Evolutionary conservation across 2,329 filamentous ascomycete species (phyloP).

Genomic region (Aspergillus fischeri): DNA sequence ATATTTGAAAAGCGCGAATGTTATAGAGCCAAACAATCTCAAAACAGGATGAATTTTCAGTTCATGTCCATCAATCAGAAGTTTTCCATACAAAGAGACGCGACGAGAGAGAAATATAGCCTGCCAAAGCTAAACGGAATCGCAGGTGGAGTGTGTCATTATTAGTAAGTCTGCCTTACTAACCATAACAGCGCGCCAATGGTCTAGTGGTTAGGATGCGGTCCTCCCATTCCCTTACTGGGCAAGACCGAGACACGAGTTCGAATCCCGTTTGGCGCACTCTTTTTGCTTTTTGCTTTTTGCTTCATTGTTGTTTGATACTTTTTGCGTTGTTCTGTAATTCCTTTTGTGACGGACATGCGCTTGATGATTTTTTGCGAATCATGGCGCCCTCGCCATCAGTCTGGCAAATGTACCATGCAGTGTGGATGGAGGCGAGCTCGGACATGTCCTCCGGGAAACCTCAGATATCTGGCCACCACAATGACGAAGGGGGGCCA

Average conservation of each 20-base stretch:
- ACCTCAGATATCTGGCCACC: background rate
- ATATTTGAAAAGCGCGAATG: background rate
- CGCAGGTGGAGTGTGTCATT: background rate
- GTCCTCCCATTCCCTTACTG: background rate
- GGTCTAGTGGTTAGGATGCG: slow-evolving; percentile 2
- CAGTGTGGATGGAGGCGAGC: background rate
- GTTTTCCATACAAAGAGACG: background rate
- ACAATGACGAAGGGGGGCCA: background rate
- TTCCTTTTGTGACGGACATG: background rate
- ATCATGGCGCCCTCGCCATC: background rate
- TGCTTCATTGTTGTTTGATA: background rate
- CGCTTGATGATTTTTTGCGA: background rate
- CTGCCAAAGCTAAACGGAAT: background rate
- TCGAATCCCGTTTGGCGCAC: slow-evolving; percentile 2
- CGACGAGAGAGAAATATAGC: background rate
- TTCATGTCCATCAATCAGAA: background rate
- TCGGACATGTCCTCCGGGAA: background rate
- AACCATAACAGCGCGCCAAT: background rate
- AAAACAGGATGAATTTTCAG: background rate
- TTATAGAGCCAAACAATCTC: background rate
- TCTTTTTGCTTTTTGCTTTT: background rate
- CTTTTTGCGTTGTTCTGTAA: background rate
- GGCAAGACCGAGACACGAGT: slow-evolving; percentile 1
- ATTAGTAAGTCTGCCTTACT: background rate
- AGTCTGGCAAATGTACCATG: background rate